Base-by-base conservation (phyloP, 331 rosid genomes). In the Prunus yedoensis region DNA sequence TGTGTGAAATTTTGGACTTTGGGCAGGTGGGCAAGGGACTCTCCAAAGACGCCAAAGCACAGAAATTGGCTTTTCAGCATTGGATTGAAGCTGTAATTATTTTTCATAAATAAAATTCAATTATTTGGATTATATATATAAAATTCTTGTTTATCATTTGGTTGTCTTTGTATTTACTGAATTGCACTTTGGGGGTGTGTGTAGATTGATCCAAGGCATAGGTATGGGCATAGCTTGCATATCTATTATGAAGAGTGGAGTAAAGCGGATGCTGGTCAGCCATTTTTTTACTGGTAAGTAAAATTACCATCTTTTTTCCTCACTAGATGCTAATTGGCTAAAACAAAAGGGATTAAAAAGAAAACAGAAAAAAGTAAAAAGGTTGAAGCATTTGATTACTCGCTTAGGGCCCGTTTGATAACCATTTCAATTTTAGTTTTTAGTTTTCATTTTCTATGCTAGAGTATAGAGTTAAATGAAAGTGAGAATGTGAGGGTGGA, bases 171-270 rank as follows among this genome's bases (percentile, higher is more conserved):
- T 71, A 15, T 74, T 65, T 38, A n/a, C 60, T 74, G 47, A 53
- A 35, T 47, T 53, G 50, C 68, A 8, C 53, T 67, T 79, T 16
- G 45, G 3, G 15, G 77, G 41, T 49, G 7, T 28, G 13, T 79
- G 79, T 83, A 94, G 98, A 89, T 94, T 87, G 98, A 94, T 90
- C 98, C 98, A 27, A 87, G 96, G 79, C 98, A 94, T 76, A 91
- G 98, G 28, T 91, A 94, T 67, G 98, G 98, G 18, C 98, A 94
- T 82, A 89, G 86, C 87, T 86, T 94, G 88, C 91, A 91, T 82
- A 51, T 68, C 57, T 94, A 94, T 79, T 89, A 91, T 66, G 88
- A 84, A 73, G 90, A 87, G 68, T 94, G 98, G 98, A 74, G 94
- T 82, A 79, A 85, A 83, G 73, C 90, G 4, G 91, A 88, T 68